Conservation (phyloP, 2,329 filamentous ascomycete genomes). For the Aspergillus tamarii region DNA sequence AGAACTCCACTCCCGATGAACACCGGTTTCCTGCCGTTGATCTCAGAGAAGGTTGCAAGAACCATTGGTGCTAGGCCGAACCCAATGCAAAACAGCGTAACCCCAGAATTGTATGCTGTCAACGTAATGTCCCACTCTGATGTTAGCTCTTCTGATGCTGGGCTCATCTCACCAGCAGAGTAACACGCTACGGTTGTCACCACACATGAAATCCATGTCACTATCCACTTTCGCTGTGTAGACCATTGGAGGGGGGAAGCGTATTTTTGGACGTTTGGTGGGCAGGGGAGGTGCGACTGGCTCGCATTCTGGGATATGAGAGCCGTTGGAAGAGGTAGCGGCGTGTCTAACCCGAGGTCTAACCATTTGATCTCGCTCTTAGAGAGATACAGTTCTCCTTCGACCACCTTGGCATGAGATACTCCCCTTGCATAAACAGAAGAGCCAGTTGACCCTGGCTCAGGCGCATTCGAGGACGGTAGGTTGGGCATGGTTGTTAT, state of each 20-base stretch:
- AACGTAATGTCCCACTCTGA: slow-evolving; percentile 66
- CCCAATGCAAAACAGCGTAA: slow-evolving; percentile 79
- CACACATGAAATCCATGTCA: slow-evolving; percentile 73
- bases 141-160: slow-evolving; percentile 67
- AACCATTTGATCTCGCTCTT: too few relatives aligned
- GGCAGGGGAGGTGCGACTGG: too few relatives aligned
- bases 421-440: too few relatives aligned
- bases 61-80: slow-evolving; percentile 86
- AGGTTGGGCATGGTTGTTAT: too few relatives aligned
- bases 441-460: too few relatives aligned
- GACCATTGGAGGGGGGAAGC: slow-evolving; percentile 76
- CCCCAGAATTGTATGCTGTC: slow-evolving; percentile 69
- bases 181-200: slow-evolving; percentile 80
- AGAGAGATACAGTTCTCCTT: too few relatives aligned
- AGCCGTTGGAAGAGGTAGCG: too few relatives aligned
- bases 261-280: slow-evolving; percentile 47
- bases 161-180: slow-evolving; percentile 77
- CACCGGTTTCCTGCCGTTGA: slow-evolving; percentile 82
- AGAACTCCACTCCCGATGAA: slow-evolving; percentile 76
- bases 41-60: slow-evolving; percentile 83
- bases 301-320: too few relatives aligned
- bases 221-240: slow-evolving; percentile 66
- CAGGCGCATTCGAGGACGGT: too few relatives aligned
- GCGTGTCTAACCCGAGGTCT: too few relatives aligned
- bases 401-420: too few relatives aligned